These are phyloP conservation scores for Epichloe sylvatica DNA, from an alignment of 2,329 filamentous ascomycete species.

Conservation along the genomic window DNA sequence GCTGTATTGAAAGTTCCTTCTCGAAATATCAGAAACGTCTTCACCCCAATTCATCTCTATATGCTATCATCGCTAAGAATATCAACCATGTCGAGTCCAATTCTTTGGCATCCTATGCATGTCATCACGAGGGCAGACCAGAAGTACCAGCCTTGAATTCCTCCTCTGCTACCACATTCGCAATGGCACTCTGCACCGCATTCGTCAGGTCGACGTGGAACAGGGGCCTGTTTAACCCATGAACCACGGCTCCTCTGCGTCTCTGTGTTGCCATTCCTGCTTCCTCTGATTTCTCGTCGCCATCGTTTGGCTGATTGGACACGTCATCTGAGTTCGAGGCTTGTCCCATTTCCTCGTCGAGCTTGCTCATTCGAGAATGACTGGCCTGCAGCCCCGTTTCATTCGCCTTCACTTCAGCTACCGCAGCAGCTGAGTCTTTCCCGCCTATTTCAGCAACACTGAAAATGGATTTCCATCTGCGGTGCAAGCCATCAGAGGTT, in stretches of 20 bases:
- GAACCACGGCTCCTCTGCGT: slow-evolving; percentile 51
- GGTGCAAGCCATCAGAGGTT: slow-evolving; percentile 30
- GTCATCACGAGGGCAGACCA: neutral
- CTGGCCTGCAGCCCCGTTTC: slow-evolving; percentile 18
- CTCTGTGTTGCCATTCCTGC: slow-evolving; percentile 13
- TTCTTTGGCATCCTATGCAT: neutral
- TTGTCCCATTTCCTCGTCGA: slow-evolving; percentile 26
- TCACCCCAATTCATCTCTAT: neutral
- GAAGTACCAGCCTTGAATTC: slow-evolving; percentile 14
- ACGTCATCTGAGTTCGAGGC: slow-evolving; percentile 6
- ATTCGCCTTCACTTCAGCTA: slow-evolving; percentile 51
- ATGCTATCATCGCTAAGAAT: neutral
- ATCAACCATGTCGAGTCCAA: neutral
- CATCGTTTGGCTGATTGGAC: slow-evolving; percentile 14
- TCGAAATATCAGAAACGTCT: neutral
- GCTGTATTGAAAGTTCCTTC: no score
- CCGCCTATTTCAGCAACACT: slow-evolving; percentile 78
- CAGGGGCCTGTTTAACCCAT: slow-evolving; percentile 76
- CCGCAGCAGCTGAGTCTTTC: slow-evolving; percentile 51
- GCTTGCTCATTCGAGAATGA: slow-evolving; percentile 2
- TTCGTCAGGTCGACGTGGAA: slow-evolving; percentile 91
- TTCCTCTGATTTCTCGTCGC: slow-evolving; percentile 26
- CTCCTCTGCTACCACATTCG: slow-evolving; percentile 52
- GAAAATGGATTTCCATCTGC: slow-evolving; percentile 89
- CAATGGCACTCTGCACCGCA: slow-evolving; percentile 74